Base-by-base conservation (phyloP, 1,139 yeast species). In the Suhomyces bolitotheri region DNA sequence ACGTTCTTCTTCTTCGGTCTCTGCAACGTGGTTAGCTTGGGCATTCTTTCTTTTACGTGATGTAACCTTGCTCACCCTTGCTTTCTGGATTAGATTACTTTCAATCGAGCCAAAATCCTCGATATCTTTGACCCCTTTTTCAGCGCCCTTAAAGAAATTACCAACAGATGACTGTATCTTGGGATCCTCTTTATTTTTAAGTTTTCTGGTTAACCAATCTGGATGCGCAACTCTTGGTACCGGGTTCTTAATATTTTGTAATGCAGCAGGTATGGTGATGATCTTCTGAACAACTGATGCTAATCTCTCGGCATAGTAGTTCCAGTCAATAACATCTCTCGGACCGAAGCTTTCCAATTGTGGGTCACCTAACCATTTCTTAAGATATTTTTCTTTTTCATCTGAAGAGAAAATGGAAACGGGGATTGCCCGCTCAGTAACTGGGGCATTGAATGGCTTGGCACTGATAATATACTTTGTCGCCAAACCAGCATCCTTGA, bases 141-240 rank as follows among this genome's bases (percentile, higher is more conserved):
- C 52, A 11, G 75, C 54, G 22, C 65, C 64, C 3, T 56, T 45
- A 46, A 87, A 82, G 53, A 88, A 89, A 1, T 64, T 60, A 1
- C 73, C 60, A 29, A 92, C 65, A 0, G 80, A 75, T 2, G 78
- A 68, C 58, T 92, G 97, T 53, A 87, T 87, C 49, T 77, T 72
- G 37, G 76, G 77, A 54, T 86, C 94, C 40, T 77, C 78, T 41
- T 71, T 73, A 7, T 61, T 61, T 4, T 73, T 69, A 38, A 92
- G 78, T 43, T 75, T 75, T 50, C 73, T 80, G 44, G 73, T 76
- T 34, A 94, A 71, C 99, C 99, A 94, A 23, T 85, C 95, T 0
- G 99, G 99, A 53, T 92, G 97, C 6, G 79, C 78, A 8, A 94
- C 90, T 47, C 97, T 71, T 2, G 97, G 97, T 31, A 94, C 97